phyloP scores from a whole-genome alignment of 352 stramenopile species.

The Phytopythium delawarense region DNA sequence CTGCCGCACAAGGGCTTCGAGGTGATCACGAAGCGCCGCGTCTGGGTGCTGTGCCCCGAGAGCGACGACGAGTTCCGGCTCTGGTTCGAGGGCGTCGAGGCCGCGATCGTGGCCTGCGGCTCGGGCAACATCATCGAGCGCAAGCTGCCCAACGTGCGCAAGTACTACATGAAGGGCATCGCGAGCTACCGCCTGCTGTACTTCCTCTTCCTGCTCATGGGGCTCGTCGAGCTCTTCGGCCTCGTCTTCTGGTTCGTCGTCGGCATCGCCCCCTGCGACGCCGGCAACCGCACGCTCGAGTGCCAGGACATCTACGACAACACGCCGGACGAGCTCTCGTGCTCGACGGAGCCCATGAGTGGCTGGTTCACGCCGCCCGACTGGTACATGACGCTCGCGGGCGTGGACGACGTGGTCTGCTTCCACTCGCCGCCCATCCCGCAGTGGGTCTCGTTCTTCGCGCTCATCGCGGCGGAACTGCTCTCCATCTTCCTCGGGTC shows the following conservation, averaged over 20 bases:
- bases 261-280: conserved; percentile 70
- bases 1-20: conserved; percentile 69
- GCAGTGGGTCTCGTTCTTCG: conserved; percentile 83
- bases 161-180: conserved; percentile 89
- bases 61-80: conserved; percentile 81
- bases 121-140: conserved; percentile 84
- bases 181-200: conserved; percentile 74
- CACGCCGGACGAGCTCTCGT: conserved; percentile 56
- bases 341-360: conserved; percentile 46
- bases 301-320: conserved; percentile 64
- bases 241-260: conserved; percentile 82
- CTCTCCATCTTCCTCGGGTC: conserved; percentile 64
- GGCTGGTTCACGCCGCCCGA: conserved; percentile 59
- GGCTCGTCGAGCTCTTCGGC: conserved; percentile 64
- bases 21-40: conserved; percentile 72
- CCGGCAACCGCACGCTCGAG: conserved; percentile 30
- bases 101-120: conserved; percentile 64
- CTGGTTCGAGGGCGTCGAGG: conserved; percentile 81
- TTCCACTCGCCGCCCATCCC: conserved; percentile 72
- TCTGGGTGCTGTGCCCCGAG: conserved; percentile 85
- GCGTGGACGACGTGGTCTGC: conserved; percentile 68
- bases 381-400: conserved; percentile 75
- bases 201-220: conserved; percentile 69
- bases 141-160: conserved; percentile 83
- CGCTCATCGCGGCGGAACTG: conserved; percentile 58